phyloP scores from a whole-genome alignment of 306 rosid genomes.

The Begonia fuchsioides region DNA sequence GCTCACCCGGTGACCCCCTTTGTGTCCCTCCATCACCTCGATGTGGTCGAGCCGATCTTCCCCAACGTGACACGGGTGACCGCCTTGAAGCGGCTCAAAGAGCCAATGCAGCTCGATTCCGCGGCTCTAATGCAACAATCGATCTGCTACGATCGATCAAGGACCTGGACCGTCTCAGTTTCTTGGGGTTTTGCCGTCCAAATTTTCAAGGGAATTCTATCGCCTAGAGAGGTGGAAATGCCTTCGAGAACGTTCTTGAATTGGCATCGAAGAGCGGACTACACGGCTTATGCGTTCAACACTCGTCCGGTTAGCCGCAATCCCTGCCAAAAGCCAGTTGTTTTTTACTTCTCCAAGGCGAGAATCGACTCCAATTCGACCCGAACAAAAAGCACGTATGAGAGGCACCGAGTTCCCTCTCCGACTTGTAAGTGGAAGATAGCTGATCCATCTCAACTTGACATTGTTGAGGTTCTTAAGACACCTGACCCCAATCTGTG shows the following conservation, averaged over 20 bases:
- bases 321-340: slow-evolving; percentile 85
- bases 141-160: slow-evolving; percentile 57
- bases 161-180: slow-evolving; percentile 68
- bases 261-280: slow-evolving; percentile 88
- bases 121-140: slow-evolving; percentile 90
- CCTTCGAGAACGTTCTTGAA: slow-evolving; percentile 88
- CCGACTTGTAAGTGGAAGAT: slow-evolving; percentile 77
- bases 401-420: slow-evolving; percentile 40
- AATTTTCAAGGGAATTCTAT: slow-evolving; percentile 64
- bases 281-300: slow-evolving; percentile 92
- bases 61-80: slow-evolving; percentile 51
- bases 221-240: slow-evolving; percentile 87
- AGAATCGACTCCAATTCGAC: slow-evolving; percentile 19
- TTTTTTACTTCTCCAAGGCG: slow-evolving; percentile 58
- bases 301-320: slow-evolving; percentile 82
- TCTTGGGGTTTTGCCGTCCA: slow-evolving; percentile 96
- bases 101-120: slow-evolving; percentile 68
- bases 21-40: slow-evolving; percentile 91
- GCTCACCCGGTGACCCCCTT: slow-evolving; percentile 90
- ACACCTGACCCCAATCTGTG: slow-evolving; percentile 67
- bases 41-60: slow-evolving; percentile 91
- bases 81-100: slow-evolving; percentile 52
- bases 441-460: slow-evolving; percentile 45
- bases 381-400: slow-evolving; percentile 42
- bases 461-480: slow-evolving; percentile 47